phyloP scores from a whole-genome alignment of 305 asterid genomes.

The Rubia tinctorum region DNA sequence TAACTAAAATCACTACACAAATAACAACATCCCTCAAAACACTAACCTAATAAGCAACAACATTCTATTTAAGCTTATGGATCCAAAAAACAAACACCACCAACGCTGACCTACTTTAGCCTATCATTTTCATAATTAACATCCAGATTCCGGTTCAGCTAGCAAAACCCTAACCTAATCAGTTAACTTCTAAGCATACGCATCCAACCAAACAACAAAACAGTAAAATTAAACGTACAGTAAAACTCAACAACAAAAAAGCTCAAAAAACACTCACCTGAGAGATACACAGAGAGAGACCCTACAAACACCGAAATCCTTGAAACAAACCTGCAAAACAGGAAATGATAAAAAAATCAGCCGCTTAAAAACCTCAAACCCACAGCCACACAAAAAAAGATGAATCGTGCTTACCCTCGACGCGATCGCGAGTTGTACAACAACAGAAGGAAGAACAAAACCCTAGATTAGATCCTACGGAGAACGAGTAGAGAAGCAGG shows the following conservation, averaged over 20 bases:
- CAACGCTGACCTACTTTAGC: background rate
- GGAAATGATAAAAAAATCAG: background rate
- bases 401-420: slow-evolving; percentile 13
- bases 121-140: background rate
- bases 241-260: too few species aligned
- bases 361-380: background rate
- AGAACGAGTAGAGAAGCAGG: background rate
- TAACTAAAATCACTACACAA: background rate
- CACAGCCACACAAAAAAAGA: background rate
- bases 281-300: background rate
- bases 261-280: background rate
- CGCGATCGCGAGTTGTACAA: background rate
- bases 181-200: background rate
- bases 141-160: background rate
- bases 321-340: background rate
- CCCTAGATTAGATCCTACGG: slow-evolving; percentile 28
- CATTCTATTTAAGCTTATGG: background rate
- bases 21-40: background rate
- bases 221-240: background rate
- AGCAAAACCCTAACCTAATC: background rate
- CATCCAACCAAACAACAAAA: background rate
- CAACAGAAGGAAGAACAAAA: background rate
- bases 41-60: background rate
- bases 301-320: background rate
- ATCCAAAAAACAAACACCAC: background rate